Conservation (phyloP, 202 grass and related monocot genomes). For the Sporobolus alterniflorus region DNA sequence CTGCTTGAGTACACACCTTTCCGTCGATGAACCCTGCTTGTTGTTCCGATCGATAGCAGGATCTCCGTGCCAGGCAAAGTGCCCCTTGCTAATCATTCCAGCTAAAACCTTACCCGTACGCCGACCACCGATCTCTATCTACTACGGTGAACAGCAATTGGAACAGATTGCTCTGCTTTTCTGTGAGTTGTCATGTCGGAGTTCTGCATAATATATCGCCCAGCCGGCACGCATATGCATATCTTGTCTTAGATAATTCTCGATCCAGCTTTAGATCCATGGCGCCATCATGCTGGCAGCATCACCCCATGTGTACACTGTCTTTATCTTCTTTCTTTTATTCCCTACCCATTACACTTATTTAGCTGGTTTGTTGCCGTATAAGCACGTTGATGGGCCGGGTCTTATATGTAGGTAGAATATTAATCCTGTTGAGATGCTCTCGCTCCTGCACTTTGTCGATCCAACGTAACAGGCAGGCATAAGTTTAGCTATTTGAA, state of each 20-base stretch:
- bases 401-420: too few species aligned
- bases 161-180: conserved; percentile 5
- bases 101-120: not conserved
- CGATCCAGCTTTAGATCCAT: not conserved
- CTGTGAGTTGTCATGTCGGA: conserved; percentile 39
- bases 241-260: conserved; percentile 2
- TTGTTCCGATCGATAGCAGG: not conserved
- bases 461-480: too few species aligned
- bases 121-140: not conserved
- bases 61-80: conserved; percentile 29
- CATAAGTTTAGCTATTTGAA: too few species aligned
- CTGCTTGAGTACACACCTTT: not conserved
- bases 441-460: too few species aligned
- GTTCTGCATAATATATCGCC: not conserved
- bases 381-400: too few species aligned
- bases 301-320: conserved; percentile 36
- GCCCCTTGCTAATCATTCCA: conserved; percentile 31
- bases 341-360: not conserved
- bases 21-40: not conserved
- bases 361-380: not conserved
- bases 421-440: too few species aligned
- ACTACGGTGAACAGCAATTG: not conserved
- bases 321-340: not conserved
- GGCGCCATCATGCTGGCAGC: conserved; percentile 29
- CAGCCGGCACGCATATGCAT: not conserved